Evolutionary conservation across 768 basidiomycete species (phyloP).

Genomic region (Boletus rex-veris): DNA sequence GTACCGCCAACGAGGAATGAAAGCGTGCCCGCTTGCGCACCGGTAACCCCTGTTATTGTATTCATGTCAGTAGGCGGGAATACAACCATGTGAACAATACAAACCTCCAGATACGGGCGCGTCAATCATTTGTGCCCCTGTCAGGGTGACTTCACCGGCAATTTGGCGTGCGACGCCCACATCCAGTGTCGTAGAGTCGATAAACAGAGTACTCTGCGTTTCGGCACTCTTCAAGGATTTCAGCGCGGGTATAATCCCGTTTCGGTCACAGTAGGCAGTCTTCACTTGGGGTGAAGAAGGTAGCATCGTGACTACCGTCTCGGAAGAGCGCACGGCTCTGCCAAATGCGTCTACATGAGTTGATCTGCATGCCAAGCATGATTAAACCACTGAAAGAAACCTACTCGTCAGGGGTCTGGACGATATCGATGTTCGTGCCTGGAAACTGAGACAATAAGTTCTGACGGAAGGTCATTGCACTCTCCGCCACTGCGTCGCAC

Average conservation of each 20-base stretch:
- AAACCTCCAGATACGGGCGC: slow-evolving; percentile 92
- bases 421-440: slow-evolving; percentile 54
- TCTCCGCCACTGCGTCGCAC: slow-evolving; percentile 69
- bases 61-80: slow-evolving; percentile 1
- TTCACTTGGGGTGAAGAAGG: slow-evolving; percentile 89
- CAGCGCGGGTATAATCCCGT: slow-evolving; percentile 66
- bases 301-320: slow-evolving; percentile 82
- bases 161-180: slow-evolving; percentile 69
- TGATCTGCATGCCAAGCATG: background rate
- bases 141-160: slow-evolving; percentile 46
- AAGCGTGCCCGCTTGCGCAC: slow-evolving; percentile 82
- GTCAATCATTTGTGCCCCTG: slow-evolving; percentile 79
- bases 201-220: slow-evolving; percentile 53
- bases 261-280: slow-evolving; percentile 59
- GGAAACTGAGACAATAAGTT: slow-evolving; percentile 59
- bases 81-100: slow-evolving; percentile 20
- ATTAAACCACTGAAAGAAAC: slow-evolving; percentile 28
- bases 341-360: slow-evolving; percentile 10
- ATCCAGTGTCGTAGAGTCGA: slow-evolving; percentile 92
- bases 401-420: slow-evolving; percentile 67
- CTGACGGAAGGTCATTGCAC: slow-evolving; percentile 51
- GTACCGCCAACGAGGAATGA: slow-evolving; percentile 91
- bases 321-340: slow-evolving; percentile 63
- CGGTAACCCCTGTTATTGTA: slow-evolving; percentile 60
- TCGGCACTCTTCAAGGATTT: slow-evolving; percentile 40